A percentile compares a stretch with the other conserved stretches of the same genome.
Conservation (phyloP, 2,329 filamentous ascomycete species). For the Diaporthe nobilis region DNA sequence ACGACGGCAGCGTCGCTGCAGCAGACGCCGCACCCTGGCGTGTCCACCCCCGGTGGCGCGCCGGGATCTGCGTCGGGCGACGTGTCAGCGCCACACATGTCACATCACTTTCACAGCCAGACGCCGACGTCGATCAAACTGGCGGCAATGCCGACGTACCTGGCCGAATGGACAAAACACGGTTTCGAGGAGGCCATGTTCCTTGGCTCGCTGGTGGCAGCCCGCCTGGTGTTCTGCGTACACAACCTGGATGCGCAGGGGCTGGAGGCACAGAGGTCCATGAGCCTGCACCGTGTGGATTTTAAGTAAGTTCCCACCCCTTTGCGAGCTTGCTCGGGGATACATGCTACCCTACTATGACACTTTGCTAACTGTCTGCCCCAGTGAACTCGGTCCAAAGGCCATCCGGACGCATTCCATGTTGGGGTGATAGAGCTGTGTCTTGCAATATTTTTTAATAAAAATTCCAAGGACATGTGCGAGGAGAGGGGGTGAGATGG, state of each 20-base stretch:
- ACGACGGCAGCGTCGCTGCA: constrained; percentile 77
- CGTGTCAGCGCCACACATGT: constrained; percentile 49
- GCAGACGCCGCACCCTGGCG: constrained; percentile 59
- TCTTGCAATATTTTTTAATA: background rate
- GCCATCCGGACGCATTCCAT: constrained; percentile 68
- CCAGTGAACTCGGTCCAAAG: constrained; percentile 68
- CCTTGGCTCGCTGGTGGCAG: constrained; percentile 88
- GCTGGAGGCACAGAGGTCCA: constrained; percentile 66
- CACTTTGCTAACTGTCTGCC: constrained; percentile 40
- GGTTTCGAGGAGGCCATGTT: constrained; percentile 87
- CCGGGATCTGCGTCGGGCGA: constrained; percentile 59
- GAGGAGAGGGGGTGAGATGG: background rate
- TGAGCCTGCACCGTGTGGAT: constrained; percentile 71
- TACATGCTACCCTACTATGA: background rate
- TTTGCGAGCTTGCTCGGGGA: background rate
- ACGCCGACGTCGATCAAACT: constrained; percentile 89
- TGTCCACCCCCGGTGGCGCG: constrained; percentile 51
- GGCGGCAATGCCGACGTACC: constrained; percentile 84
- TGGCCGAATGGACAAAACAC: constrained; percentile 90
- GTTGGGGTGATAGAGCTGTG: constrained; percentile 55
- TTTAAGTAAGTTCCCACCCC: constrained; percentile 66
- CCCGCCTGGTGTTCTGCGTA: constrained; percentile 71
- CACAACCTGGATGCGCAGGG: constrained; percentile 69
- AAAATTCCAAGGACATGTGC: background rate
- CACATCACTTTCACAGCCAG: constrained; percentile 72